Evolutionary conservation across 306 rosid genomes (phyloP).

Genomic region (Sicyos edulis): DNA sequence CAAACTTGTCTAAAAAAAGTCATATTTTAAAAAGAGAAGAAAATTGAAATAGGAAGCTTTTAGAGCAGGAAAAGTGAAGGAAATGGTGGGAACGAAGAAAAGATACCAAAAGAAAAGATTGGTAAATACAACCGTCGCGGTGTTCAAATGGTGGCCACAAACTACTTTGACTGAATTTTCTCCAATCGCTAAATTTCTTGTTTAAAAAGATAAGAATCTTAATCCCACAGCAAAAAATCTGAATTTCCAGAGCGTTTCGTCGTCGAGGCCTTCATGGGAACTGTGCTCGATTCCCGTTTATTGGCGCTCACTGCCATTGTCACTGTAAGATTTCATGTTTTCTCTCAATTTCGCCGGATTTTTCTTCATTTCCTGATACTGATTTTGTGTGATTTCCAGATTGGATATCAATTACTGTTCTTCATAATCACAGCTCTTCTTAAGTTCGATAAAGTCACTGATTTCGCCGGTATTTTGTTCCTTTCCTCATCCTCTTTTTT

Average conservation of each 20-base stretch:
- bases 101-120: background rate
- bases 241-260: background rate
- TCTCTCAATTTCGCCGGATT: background rate
- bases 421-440: slow-evolving; percentile 86
- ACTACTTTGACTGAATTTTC: background rate
- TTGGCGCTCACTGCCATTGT: slow-evolving; percentile 76
- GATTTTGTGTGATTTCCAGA: slow-evolving; percentile 32
- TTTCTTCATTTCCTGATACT: background rate
- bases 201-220: background rate
- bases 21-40: no score
- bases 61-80: no score
- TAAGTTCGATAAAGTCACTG: slow-evolving; percentile 89
- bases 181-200: background rate
- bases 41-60: no score
- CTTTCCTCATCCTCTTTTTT: background rate
- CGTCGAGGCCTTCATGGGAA: slow-evolving; percentile 41
- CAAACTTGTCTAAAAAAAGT: no score
- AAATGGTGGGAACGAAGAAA: background rate
- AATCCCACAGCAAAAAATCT: no score
- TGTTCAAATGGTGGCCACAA: slow-evolving; percentile 31
- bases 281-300: slow-evolving; percentile 76
- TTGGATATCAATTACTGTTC: slow-evolving; percentile 66
- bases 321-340: slow-evolving; percentile 40
- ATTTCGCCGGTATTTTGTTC: slow-evolving; percentile 66
- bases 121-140: slow-evolving; percentile 5